Percentiles rank a stretch among this genome's conserved stretches.
Evolutionary conservation across 352 stramenopile species (phyloP).

Genomic region (Saprolegnia parasitica): DNA sequence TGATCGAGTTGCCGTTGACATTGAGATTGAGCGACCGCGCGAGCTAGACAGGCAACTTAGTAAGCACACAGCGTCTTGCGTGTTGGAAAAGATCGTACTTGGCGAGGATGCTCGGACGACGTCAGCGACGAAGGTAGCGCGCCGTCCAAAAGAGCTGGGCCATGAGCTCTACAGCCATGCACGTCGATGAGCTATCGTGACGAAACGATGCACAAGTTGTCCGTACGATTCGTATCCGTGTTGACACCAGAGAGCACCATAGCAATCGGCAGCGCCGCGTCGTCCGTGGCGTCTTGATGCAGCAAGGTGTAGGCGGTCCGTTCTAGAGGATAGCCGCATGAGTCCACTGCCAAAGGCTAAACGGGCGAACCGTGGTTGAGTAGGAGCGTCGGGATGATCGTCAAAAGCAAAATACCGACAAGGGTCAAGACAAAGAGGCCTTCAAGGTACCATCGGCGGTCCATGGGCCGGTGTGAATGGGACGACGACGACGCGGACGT

Average conservation of each 20-base stretch:
- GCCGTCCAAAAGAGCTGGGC: neutral
- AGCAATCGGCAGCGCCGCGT: neutral
- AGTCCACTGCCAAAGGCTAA: too few relatives aligned
- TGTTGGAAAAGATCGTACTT: too few relatives aligned
- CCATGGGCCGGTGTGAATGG: neutral
- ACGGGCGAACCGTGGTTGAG: neutral
- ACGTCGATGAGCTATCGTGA: neutral
- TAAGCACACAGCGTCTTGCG: too few relatives aligned
- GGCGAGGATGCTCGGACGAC: neutral
- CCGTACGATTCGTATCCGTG: conserved; percentile 9
- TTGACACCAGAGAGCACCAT: neutral
- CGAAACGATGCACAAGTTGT: neutral
- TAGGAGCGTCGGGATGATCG: neutral
- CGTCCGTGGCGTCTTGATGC: neutral
- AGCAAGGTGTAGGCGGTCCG: neutral
- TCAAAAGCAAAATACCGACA: neutral
- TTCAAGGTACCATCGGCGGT: conserved; percentile 5
- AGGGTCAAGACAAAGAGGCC: neutral
- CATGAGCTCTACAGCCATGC: neutral
- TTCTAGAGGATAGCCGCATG: neutral
- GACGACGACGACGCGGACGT: neutral
- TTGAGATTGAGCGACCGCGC: neutral
- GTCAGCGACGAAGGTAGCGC: neutral
- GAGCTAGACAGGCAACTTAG: too few relatives aligned
- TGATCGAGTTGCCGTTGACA: neutral